Evolutionary conservation across 2,329 filamentous ascomycete genomes (phyloP), one percentile per base, ranked within the genome.

Genomic region (Penicillium rolfsii): DNA sequence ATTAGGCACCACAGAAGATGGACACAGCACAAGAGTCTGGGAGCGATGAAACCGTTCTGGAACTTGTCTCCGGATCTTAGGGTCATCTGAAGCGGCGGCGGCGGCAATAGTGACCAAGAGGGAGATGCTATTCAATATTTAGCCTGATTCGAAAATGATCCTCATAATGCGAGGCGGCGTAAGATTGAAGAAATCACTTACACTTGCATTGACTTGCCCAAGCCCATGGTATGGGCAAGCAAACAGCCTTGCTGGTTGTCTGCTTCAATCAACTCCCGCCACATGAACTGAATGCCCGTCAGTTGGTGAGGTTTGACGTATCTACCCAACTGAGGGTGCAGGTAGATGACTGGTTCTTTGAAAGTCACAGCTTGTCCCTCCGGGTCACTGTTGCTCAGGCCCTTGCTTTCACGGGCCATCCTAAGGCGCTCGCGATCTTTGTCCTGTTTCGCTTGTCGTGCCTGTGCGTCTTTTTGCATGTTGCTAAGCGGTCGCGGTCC

Each of bases 161-260:
- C 30, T 2, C 24, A 5, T 12, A 26, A 12, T n/a, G 7, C 14
- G 35, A 36, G 35, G 35, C 3, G 4, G 30, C n/a, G 8, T 16
- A 9, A 36, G 8, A n/a, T 33, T 2, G 28, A 24, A 16, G 24
- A 19, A 24, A 38, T 33, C 19, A 77, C 80, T 77, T 76, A 83
- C 80, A 92, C 86, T 78, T 97, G 93, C 88, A 96, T 92, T 0
- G 93, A 96, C 79, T 97, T 97, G 16, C 93, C 93, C 2, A 97
- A 79, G 1, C 93, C 93, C 93, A 97, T 97, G 0, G 91, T 91
- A 73, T 97, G 93, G 5, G 93, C 90, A 22, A 97, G 81, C 12
- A 96, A 82, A 71, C 91, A 96, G 2, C 93, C 93, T 74, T 93
- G 88, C 19, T 83, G 82, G 5, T 80, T 78, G 4, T 82, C 78